phyloP scores from a whole-genome alignment of 2,329 filamentous ascomycete genomes.

The Didymella segeticola region DNA sequence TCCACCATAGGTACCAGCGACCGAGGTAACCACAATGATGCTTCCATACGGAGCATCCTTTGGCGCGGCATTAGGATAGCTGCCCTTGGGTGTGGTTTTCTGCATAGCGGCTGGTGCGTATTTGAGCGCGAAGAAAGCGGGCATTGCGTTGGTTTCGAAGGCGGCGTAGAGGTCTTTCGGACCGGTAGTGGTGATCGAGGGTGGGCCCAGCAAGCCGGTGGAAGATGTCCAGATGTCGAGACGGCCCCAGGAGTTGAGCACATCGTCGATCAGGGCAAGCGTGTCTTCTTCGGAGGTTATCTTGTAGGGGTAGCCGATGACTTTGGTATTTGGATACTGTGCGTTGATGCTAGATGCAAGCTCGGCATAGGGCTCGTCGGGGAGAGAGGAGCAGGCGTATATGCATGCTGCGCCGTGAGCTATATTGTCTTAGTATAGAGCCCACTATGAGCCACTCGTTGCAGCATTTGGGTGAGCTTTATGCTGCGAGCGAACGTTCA shows the following conservation, averaged over 20 bases:
- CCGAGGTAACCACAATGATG: constrained; percentile 67
- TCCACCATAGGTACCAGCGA: constrained; percentile 63
- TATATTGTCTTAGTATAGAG: constrained; percentile 31
- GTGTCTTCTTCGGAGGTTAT: constrained; percentile 67
- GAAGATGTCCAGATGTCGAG: constrained; percentile 67
- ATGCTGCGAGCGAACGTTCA: not conserved
- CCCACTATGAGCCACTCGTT: not conserved
- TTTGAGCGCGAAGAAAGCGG: constrained; percentile 70
- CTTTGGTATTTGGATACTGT: constrained; percentile 61
- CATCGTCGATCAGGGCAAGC: constrained; percentile 66
- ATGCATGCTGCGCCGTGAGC: constrained; percentile 70
- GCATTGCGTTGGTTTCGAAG: constrained; percentile 67
- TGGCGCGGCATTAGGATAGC: constrained; percentile 66
- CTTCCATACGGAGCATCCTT: constrained; percentile 67
- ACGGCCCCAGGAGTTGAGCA: constrained; percentile 64
- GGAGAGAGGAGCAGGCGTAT: constrained; percentile 62
- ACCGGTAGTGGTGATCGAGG: constrained; percentile 61
- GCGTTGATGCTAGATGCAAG: constrained; percentile 54
- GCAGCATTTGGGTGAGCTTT: not conserved
- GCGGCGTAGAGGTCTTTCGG: constrained; percentile 63
- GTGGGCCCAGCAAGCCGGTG: constrained; percentile 64
- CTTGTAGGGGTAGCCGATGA: constrained; percentile 68
- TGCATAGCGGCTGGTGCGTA: constrained; percentile 69
- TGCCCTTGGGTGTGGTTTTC: constrained; percentile 62
- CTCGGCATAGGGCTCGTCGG: constrained; percentile 50